A percentile compares a stretch with the other conserved stretches of the same genome.
Conservation (phyloP, 805 yeast species). For the Zygoascus tannicola region DNA sequence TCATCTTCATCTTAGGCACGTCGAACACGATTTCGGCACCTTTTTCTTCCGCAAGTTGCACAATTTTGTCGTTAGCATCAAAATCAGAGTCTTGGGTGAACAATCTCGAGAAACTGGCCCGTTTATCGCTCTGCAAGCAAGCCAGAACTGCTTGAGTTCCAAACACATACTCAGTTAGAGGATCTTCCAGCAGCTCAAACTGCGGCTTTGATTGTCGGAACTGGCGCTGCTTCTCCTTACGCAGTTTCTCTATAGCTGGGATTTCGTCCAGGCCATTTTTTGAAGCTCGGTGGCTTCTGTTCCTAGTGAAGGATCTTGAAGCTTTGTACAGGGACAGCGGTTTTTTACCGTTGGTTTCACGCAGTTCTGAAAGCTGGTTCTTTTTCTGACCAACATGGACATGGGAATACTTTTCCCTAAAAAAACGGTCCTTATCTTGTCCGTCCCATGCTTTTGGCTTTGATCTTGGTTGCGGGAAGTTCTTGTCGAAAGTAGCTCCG, state of each 20-base stretch:
- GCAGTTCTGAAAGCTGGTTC: constrained; percentile 12
- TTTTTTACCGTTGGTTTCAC: constrained; percentile 14
- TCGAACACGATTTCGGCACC: constrained; percentile 33
- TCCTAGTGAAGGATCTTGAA: constrained; percentile 8
- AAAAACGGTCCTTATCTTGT: constrained; percentile 53
- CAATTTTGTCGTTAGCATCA: constrained; percentile 33
- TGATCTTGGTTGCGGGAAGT: constrained; percentile 32
- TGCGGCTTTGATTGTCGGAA: neutral
- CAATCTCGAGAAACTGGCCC: constrained; percentile 42
- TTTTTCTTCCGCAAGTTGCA: constrained; percentile 37
- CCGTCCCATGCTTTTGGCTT: constrained; percentile 61
- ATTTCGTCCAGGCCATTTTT: neutral
- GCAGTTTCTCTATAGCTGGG: constrained; percentile 3
- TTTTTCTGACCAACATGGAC: constrained; percentile 46
- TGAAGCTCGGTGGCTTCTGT: constrained; percentile 6
- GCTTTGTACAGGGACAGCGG: constrained; percentile 10
- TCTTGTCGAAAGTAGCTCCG: constrained; percentile 31
- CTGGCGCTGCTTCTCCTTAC: neutral
- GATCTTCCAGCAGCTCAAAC: neutral
- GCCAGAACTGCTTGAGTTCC: constrained; percentile 72
- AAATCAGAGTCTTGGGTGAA: constrained; percentile 36
- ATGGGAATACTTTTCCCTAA: constrained; percentile 54
- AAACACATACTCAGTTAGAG: constrained; percentile 42
- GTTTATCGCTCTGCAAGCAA: constrained; percentile 48
- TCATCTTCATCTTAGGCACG: constrained; percentile 41